phyloP scores from a whole-genome alignment of 805 yeast species.

The Alloascoidea africana region DNA sequence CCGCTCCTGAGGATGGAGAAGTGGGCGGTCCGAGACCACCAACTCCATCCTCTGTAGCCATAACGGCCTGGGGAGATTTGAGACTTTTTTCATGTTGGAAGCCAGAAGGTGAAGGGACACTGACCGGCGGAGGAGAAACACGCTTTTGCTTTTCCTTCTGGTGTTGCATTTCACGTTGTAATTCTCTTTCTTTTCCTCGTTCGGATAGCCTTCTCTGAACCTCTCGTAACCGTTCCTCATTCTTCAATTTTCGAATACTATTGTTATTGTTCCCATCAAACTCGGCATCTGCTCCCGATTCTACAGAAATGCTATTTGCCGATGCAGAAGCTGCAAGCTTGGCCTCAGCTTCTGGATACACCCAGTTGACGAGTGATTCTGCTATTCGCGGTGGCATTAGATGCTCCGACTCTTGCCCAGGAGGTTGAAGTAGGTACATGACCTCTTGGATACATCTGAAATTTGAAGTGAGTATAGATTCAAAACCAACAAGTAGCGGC shows the following conservation, averaged over 20 bases:
- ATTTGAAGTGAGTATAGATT: neutral
- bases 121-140: no score
- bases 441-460: constrained; percentile 18
- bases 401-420: constrained; percentile 4
- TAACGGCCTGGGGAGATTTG: neutral
- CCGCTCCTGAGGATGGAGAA: no score
- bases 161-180: neutral
- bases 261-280: neutral
- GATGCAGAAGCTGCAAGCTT: neutral
- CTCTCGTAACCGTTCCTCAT: constrained; percentile 1
- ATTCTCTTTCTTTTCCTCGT: neutral
- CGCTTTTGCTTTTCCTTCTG: neutral
- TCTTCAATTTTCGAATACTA: neutral
- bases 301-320: neutral
- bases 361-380: neutral
- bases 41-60: no score
- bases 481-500: no score
- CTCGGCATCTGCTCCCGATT: neutral
- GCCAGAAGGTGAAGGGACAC: no score
- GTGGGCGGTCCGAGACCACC: no score
- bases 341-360: neutral
- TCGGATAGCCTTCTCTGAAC: neutral
- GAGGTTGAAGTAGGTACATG: constrained; percentile 15
- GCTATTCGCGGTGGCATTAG: neutral
- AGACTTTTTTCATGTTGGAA: no score